Evolutionary conservation across 176 grass and related monocot genomes (phyloP), one percentile per base, ranked within the genome.

Genomic region (Hordeum vulgare): DNA sequence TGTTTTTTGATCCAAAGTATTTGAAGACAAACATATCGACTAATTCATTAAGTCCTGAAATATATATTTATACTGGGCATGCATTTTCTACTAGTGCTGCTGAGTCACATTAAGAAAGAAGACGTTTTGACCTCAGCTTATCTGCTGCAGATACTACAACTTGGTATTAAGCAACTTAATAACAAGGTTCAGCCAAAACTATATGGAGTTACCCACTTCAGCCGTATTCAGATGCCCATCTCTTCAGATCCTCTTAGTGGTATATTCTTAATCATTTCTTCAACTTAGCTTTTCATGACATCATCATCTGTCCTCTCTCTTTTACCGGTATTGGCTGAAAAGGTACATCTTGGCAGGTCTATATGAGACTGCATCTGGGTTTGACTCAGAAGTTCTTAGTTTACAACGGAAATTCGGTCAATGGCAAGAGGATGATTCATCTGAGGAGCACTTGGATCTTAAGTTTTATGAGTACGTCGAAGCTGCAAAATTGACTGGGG

Each of bases 401-500:
- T 93, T 98, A 80, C 89, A 90, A 86, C 82, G 83, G 36, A 98
- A 98, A 70, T 98, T 94, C 80, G 96, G 96, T 84, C 91, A 95
- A 53, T 98, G 96, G 96, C 81, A 64, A 66, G 93, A 95, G 45
- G 96, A 98, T 59, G 40, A 83, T 83, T 74, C 73, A 23, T 72
- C 78, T 84, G 82, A 92, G 23, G 78, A 85, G 61, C 63, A 88
- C 37, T 69, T 11, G 42, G 79, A 95, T 67, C 86, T 98, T 81
- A 83, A 92, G 70, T 98, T 98, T 79, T 96, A 98, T 90, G 96
- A 98, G 77, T 96, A 96, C 36, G 93, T 98, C 67, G 93, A 98
- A 88, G 96, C 89, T 36, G 85, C 75, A 69, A 98, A 94, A 79
- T 85, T 98, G 81, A 94, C 89, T 83, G 93, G 93, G 25, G 91